Evolutionary conservation across 805 yeast genomes (phyloP).

Genomic region (Yarrowia deformans): DNA sequence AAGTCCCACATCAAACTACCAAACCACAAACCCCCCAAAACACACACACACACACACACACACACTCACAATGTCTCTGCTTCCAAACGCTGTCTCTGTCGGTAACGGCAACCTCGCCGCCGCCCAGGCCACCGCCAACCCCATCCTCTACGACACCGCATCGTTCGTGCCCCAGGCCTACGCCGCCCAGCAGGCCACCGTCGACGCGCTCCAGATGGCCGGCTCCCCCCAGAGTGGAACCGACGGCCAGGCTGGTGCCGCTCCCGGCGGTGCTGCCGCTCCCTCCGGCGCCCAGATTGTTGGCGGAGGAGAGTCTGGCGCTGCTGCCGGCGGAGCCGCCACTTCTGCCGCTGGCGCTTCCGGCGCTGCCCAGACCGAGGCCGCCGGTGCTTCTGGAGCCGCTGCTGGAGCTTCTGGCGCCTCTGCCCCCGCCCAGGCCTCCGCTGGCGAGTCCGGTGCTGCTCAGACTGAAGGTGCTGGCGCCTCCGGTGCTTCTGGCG

Average conservation of each 20-base stretch:
- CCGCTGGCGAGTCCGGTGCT: slow-evolving; percentile 6
- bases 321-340: slow-evolving; percentile 33
- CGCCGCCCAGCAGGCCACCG: slow-evolving; percentile 35
- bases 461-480: slow-evolving; percentile 18
- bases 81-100: slow-evolving; percentile 40
- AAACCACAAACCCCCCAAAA: neutral
- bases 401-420: too few species aligned
- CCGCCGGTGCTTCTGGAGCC: neutral
- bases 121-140: slow-evolving; percentile 37
- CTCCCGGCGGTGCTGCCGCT: slow-evolving; percentile 49
- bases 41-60: slow-evolving; percentile 22
- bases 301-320: slow-evolving; percentile 26
- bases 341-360: slow-evolving; percentile 12
- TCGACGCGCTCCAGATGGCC: slow-evolving; percentile 39
- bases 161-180: slow-evolving; percentile 34
- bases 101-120: slow-evolving; percentile 40
- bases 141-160: slow-evolving; percentile 36
- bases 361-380: slow-evolving; percentile 29
- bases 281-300: slow-evolving; percentile 51
- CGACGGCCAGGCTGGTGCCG: slow-evolving; percentile 40
- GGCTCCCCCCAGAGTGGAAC: slow-evolving; percentile 40
- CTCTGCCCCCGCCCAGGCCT: neutral
- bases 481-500: neutral
- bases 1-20: slow-evolving; percentile 5
- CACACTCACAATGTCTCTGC: slow-evolving; percentile 36